Evolutionary conservation across 225 moss, liverwort and hornwort species (phyloP), one percentile per base, ranked within the genome.

Genomic region (Sphagnum contortum): DNA sequence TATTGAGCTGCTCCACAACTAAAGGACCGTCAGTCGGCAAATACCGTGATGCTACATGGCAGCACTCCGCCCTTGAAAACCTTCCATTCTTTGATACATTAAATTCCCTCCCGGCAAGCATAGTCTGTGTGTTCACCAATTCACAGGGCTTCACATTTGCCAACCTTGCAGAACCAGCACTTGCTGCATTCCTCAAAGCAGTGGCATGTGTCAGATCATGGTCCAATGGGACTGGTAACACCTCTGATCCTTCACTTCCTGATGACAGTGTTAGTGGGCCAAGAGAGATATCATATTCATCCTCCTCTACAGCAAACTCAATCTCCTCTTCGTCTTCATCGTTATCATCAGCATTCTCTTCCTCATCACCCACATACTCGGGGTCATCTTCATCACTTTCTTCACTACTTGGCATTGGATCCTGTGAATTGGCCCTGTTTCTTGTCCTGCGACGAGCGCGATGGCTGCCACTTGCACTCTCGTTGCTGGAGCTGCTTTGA

Each of bases 51-150:
- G 73, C 83, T 45, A 96, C 70, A 14, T 96, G 95, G 61, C 92
- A 88, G 57, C 83, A 72, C 69, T 96, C 95, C 4, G 92, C 86
- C 48, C 77, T 69, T 3, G 95, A 96, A 59, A 96, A 96, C 55
- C 79, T 81, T 8, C 90, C 88, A 8, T 69, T 90, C 5, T 88
- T 63, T 2, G 88, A 88, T 10, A 81, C 83, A 50, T 96, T 88
- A 13, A 87, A 72, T 66, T 96, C 92, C 63, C 95, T 71, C 14
- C 89, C 95, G 3, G 80, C 74, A 62, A 96, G 61, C 95, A 96
- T 92, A 0, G 72, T 70, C 3, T 66, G 50, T 4, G 75, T 72
- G 62, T 96, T 92, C 44, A 96, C 95, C 45, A 60, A 7, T 47
- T 66, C 72, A 48, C 84, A 76, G 2, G 68, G 84, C 62, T 74